Percentiles rank a stretch among this genome's conserved stretches.
Conservation (phyloP, 2,329 filamentous ascomycete species). For the Sclerotinia nivalis region DNA sequence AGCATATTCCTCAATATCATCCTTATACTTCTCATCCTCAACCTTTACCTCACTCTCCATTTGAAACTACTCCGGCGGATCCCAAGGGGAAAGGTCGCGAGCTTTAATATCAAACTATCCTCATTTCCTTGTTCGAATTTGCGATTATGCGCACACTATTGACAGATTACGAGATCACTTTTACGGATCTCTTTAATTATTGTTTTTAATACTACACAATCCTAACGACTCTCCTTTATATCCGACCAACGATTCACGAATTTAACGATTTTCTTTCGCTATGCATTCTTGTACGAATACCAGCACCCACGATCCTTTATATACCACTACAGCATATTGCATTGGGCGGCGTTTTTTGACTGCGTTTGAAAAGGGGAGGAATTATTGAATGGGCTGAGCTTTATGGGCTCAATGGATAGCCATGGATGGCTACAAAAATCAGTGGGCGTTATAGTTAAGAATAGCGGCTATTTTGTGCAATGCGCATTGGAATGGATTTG, state of each 20-base stretch:
- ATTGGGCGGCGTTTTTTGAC: conserved; percentile 35
- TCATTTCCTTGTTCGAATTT: conserved; percentile 30
- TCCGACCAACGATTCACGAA: conserved; percentile 34
- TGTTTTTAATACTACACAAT: conserved; percentile 28
- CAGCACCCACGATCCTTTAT: conserved; percentile 35
- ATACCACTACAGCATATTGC: conserved; percentile 34
- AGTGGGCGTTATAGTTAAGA: conserved; percentile 20
- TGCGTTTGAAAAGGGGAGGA: conserved; percentile 20
- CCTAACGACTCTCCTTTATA: conserved; percentile 33
- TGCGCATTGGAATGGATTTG: background rate
- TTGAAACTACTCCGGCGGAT: conserved; percentile 33
- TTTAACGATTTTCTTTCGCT: conserved; percentile 36
- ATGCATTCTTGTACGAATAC: conserved; percentile 41
- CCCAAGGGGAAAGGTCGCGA: conserved; percentile 40
- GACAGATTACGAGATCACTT: conserved; percentile 19
- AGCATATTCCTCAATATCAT: conserved; percentile 29
- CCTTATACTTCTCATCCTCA: conserved; percentile 29
- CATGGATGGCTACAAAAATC: conserved; percentile 23
- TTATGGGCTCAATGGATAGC: conserved; percentile 8
- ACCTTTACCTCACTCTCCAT: conserved; percentile 31
- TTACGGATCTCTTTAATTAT: conserved; percentile 28
- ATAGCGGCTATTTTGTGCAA: conserved; percentile 24
- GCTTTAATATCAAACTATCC: conserved; percentile 32
- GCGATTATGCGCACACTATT: conserved; percentile 13
- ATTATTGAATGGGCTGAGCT: conserved; percentile 26